Conservation (phyloP, 2,329 filamentous ascomycete species). For the Fusarium citri region DNA sequence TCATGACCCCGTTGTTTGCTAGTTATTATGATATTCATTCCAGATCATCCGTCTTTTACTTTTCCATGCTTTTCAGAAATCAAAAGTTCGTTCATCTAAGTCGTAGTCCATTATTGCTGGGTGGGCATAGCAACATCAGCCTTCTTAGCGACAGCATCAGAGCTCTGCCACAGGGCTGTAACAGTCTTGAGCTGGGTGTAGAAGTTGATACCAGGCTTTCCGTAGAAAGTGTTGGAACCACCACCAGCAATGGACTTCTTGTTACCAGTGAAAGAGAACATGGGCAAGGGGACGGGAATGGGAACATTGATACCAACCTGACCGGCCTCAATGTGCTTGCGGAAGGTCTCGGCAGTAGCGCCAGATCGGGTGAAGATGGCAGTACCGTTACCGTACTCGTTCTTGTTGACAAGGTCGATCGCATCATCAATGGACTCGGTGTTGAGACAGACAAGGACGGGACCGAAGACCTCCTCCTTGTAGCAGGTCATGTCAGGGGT, state of each 20-base stretch:
- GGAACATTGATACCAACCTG: slow-evolving; percentile 90
- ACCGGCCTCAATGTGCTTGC: slow-evolving; percentile 83
- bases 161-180: slow-evolving; percentile 87
- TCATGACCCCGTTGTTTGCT: slow-evolving; percentile 7
- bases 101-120: slow-evolving; percentile 47
- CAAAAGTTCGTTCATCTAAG: background rate
- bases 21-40: slow-evolving; percentile 29
- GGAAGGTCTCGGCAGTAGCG: slow-evolving; percentile 81
- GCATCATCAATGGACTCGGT: slow-evolving; percentile 83
- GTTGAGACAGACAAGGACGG: slow-evolving; percentile 84
- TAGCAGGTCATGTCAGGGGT: slow-evolving; percentile 87
- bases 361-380: slow-evolving; percentile 87
- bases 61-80: slow-evolving; percentile 5
- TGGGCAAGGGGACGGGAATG: slow-evolving; percentile 77
- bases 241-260: slow-evolving; percentile 94
- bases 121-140: slow-evolving; percentile 90
- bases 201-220: slow-evolving; percentile 90
- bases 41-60: slow-evolving; percentile 6
- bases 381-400: slow-evolving; percentile 88
- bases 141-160: slow-evolving; percentile 87
- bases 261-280: slow-evolving; percentile 80
- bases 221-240: slow-evolving; percentile 94
- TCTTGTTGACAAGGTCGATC: slow-evolving; percentile 83
- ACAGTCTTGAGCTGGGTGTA: slow-evolving; percentile 99
- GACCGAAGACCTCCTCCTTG: slow-evolving; percentile 86